Base-by-base conservation (phyloP, 2,329 filamentous ascomycete genomes). In the Monilinia vaccinii-corymbosi region DNA sequence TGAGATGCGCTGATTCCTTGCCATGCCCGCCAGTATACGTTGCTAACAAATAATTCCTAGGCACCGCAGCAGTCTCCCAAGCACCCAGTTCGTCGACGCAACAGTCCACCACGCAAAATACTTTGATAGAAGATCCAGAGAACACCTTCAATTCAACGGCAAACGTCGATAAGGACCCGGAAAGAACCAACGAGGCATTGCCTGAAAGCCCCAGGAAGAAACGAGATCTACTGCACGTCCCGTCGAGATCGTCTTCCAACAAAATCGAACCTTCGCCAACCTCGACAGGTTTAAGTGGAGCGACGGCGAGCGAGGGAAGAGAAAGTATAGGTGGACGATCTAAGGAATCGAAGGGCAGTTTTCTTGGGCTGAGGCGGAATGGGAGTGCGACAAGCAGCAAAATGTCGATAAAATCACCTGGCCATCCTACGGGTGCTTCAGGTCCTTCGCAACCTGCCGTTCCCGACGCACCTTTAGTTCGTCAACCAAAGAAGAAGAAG, bases 371-470 rank as follows among this genome's bases (percentile, higher is more conserved):
- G 65, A 80, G 81, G 68, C 79, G 83, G 69, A 87, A 87, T 75
- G 83, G 83, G 67, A 89, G 85, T 74, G 79, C 82, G 63, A 83
- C 82, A 67, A 89, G 84, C 75, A 84, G 70, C 63, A 83, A 74
- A 78, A 80, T 70, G 82, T 81, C 64, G 78, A 78, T 69, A 76
- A 76, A 67, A 79, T 77, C 69, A 60, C 66, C 66, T 64, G 67
- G 74, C 63, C 71, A 71, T 63, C 69, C 72, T 60, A 74, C 73
- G 60, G 75, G 72, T 65, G 71, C 71, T 60, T 64, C 71, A 60
- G 72, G 72, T 42, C 71, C 72, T 59, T 69, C 72, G 55, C 66
- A 63, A 40, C 66, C 68, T 49, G 66, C 70, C 46, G 71, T 68
- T 59, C 68, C 72, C 23, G 63, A 66, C 47, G 53, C 65, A 52